A percentile compares a stretch with the other conserved stretches of the same genome.
These are phyloP conservation scores for Diaporthe ilicicola DNA, from an alignment of 2,329 filamentous ascomycete genomes.

Conservation along the genomic window DNA sequence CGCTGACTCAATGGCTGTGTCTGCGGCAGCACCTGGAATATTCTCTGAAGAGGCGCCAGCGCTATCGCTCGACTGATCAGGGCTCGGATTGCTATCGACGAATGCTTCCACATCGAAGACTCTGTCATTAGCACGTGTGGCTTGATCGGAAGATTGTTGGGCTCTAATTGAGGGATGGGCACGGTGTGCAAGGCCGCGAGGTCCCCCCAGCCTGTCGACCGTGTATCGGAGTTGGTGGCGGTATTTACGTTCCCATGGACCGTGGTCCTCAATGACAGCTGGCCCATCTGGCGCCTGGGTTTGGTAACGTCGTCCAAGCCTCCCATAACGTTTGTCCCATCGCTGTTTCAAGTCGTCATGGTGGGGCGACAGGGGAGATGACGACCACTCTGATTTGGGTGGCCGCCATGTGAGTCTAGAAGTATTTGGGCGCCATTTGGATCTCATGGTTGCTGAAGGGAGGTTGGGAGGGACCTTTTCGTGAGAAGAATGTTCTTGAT, in stretches of 20 bases:
- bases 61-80: background rate
- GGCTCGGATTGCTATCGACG: background rate
- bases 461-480: background rate
- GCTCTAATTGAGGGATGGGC: background rate
- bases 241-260: background rate
- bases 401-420: background rate
- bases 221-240: background rate
- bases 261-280: background rate
- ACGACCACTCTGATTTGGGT: background rate
- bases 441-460: background rate
- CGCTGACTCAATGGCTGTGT: background rate
- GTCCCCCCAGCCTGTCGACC: too few relatives aligned
- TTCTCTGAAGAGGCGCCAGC: background rate
- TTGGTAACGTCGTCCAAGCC: background rate
- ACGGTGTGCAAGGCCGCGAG: background rate
- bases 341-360: background rate
- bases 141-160: background rate
- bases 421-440: background rate
- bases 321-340: background rate
- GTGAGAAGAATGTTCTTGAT: background rate
- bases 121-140: background rate
- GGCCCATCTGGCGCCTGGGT: background rate
- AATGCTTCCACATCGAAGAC: background rate
- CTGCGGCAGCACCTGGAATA: background rate
- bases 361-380: slow-evolving; percentile 7